Base-by-base conservation (phyloP, 2,329 filamentous ascomycete species). In the Colletotrichum camelliae region DNA sequence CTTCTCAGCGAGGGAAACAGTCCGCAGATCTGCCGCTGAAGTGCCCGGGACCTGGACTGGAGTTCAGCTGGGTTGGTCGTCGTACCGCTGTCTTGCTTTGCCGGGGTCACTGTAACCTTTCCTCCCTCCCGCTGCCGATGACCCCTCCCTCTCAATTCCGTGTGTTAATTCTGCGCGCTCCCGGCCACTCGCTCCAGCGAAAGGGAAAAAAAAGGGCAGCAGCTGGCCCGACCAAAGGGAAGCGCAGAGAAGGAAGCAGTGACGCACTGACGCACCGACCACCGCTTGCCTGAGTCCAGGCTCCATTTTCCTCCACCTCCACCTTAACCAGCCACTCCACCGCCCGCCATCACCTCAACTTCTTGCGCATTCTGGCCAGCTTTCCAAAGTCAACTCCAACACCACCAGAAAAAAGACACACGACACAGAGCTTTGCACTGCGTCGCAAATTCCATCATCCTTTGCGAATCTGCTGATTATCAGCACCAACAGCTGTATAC, bases 341-440 rank as follows among this genome's bases (percentile, higher is more conserved):
- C 43, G 43, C 43, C 43, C 43, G 43, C 43, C 24, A 70, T 76
- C 70, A 74, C 72, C 48, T 76, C 64, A 52, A 76, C 64, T 74
- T 76, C 74, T 76, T 65, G 74, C 74, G 74, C 74, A 76, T 62
- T 76, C 74, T 71, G 70, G 74, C 74, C 74, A 76, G 61, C 72
- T 75, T 76, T 70, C 43, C 71, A 52, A 68, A 69, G 18, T 62
- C 64, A 60, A 16, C 72, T 65, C 43, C 18, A 64, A 24, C 74
- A 76, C 39, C 74, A 67, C 39, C 72, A 62, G 27, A n/a, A 69
- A 68, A 43, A 24, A 35, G 39, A 65, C 72, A 39, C 74, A 76
- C 66, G 65, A 76, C 70, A 65, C 64, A 55, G 21, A 33, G 37
- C 21, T 27, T 65, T 58, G 39, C 60, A 58, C 37, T 62, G 48